Evolutionary conservation across 805 yeast genomes (phyloP).

Genomic region (Candida sanyiensis): DNA sequence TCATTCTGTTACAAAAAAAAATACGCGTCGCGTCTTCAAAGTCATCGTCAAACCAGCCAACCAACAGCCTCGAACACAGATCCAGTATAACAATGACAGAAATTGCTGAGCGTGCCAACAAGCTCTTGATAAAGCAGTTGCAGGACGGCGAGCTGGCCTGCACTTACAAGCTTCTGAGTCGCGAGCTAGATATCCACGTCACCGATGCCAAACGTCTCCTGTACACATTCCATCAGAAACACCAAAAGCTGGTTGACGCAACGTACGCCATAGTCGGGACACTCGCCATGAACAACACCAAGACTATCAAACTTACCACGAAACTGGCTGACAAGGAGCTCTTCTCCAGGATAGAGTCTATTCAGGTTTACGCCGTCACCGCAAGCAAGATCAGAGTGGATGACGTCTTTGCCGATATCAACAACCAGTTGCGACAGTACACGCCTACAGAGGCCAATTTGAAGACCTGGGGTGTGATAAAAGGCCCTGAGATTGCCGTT

Average conservation of each 20-base stretch:
- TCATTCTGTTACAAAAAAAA: too few relatives aligned
- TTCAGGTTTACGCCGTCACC: conserved; percentile 37
- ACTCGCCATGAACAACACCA: conserved; percentile 7
- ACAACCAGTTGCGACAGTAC: conserved; percentile 10
- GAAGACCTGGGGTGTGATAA: conserved; percentile 21
- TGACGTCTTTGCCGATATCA: conserved; percentile 14
- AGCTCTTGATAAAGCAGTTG: conserved; percentile 3
- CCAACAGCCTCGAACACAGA: too few relatives aligned
- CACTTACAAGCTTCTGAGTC: conserved; percentile 38
- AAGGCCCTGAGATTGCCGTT: conserved; percentile 20
- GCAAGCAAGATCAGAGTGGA: conserved; percentile 17
- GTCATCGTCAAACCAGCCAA: too few relatives aligned
- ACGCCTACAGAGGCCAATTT: conserved; percentile 13
- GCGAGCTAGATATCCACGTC: conserved; percentile 35
- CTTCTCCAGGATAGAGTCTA: conserved; percentile 29
- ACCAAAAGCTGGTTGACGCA: conserved; percentile 34
- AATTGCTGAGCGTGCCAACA: background rate
- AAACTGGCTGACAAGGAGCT: conserved; percentile 23
- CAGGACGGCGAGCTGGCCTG: conserved; percentile 14
- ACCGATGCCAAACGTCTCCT: conserved; percentile 36
- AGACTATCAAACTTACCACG: conserved; percentile 21
- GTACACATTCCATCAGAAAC: conserved; percentile 32
- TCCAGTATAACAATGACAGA: conserved; percentile 1
- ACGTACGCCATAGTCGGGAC: conserved; percentile 38
- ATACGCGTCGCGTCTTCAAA: too few relatives aligned